Base-by-base conservation (phyloP, 208 protist species). In the Crithidia sp. region DNA sequence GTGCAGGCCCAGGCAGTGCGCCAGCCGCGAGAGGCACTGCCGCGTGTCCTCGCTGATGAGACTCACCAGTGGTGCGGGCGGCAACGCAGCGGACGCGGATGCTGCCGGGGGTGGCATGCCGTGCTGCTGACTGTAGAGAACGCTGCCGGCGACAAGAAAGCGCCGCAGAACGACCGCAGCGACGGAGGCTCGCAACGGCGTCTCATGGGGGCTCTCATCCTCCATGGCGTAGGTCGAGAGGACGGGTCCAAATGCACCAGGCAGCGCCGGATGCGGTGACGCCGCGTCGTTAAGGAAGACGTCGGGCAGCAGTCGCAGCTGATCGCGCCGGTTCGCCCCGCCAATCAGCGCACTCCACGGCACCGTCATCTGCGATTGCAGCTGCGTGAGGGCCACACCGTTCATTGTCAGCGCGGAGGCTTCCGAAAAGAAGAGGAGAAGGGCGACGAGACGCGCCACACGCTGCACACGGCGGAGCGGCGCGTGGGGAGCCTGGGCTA, bases 401-500 rank as follows among this genome's bases (percentile, higher is more conserved):
- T 80, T 77, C 60, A 80, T 66, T 4, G 71, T 71, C 59, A 70
- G 65, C 7, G 56, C 67, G 37, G 77, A 67, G 37, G 65, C 71
- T n/a, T 88, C 85, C 2, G 83, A 79, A 61, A 91, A 85, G 53
- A 95, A 87, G 36, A 87, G 77, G 40, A 93, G 63, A 7, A 86
- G 75, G 9, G 83, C 70, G 8, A 92, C 41, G 50, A 95, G 83
- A 37, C 69, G 79, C 14, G 57, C 65, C 13, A 85, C 79, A 16
- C 81, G 69, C 13, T 67, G 16, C 36, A 91, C 52, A 8, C 79
- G 83, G 16, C 67, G 67, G 36, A 86, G 73, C 36, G 86, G 82
- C 5, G 61, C 16, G 36, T 74, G 62, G 0, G 81, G 66, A 13
- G 74, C 66, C 54, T 66, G 44, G 0, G 61, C 71, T 13, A 92